Evolutionary conservation across 2,329 filamentous ascomycete genomes (phyloP).

Genomic region (Alternaria triticina): DNA sequence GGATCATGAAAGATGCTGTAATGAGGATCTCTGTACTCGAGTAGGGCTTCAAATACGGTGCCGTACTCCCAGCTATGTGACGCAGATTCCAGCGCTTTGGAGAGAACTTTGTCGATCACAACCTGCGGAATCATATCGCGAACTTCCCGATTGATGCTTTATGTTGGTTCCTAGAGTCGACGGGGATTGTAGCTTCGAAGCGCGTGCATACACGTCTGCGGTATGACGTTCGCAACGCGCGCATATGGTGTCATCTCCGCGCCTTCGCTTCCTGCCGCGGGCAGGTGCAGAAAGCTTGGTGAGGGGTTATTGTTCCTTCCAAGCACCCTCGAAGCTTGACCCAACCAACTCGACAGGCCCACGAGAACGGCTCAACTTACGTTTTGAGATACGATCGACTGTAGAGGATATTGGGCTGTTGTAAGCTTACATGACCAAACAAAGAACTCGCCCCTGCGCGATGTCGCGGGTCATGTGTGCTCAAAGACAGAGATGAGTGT

Average conservation of each 20-base stretch:
- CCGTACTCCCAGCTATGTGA: constrained; percentile 53
- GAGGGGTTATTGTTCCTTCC: constrained; percentile 6
- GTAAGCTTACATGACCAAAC: neutral
- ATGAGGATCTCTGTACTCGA: constrained; percentile 48
- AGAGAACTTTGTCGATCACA: constrained; percentile 25
- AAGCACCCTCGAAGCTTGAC: constrained; percentile 1
- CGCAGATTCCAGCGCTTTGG: constrained; percentile 40
- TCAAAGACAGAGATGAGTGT: neutral
- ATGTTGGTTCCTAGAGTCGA: neutral
- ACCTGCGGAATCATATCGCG: constrained; percentile 61
- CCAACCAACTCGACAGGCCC: neutral
- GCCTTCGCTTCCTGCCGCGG: constrained; percentile 11
- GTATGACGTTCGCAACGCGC: neutral
- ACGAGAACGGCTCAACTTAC: neutral
- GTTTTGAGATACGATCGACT: neutral
- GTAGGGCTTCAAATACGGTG: constrained; percentile 50
- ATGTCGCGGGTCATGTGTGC: neutral
- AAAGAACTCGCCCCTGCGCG: neutral
- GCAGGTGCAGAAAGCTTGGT: neutral
- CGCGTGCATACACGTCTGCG: neutral
- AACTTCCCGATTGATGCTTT: neutral
- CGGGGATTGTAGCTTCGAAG: too few relatives aligned
- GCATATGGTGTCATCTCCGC: neutral
- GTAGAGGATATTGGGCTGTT: neutral
- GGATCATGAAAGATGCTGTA: constrained; percentile 47